These are phyloP conservation scores for Hydnomerulius pinastri DNA, from an alignment of 768 basidiomycete genomes.

Conservation along the genomic window DNA sequence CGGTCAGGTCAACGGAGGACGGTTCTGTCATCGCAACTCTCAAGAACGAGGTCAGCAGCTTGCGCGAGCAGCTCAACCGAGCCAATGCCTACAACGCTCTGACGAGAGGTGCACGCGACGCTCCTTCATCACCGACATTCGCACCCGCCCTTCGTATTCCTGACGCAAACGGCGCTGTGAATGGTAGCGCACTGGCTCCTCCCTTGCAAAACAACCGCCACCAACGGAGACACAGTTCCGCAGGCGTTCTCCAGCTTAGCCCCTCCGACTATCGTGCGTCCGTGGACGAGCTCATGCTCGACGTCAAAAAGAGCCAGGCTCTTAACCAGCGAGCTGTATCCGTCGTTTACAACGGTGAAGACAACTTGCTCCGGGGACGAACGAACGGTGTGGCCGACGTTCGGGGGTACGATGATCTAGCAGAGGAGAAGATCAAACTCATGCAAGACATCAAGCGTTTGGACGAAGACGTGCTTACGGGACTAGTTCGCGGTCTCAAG, in stretches of 20 bases:
- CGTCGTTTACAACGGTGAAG: conserved; percentile 84
- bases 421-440: conserved; percentile 92
- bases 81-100: conserved; percentile 90
- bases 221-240: conserved; percentile 84
- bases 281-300: conserved; percentile 75
- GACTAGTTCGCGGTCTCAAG: conserved; percentile 88
- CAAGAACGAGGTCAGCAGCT: conserved; percentile 87
- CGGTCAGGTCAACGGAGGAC: conserved; percentile 76
- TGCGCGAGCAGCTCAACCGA: conserved; percentile 94
- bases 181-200: conserved; percentile 44
- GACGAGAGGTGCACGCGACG: conserved; percentile 73
- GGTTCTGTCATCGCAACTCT: conserved; percentile 83
- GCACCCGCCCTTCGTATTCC: conserved; percentile 70
- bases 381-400: conserved; percentile 71
- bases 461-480: conserved; percentile 92
- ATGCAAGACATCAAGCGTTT: conserved; percentile 89
- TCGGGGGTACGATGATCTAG: conserved; percentile 79
- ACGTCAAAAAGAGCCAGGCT: conserved; percentile 69
- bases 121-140: conserved; percentile 84
- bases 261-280: conserved; percentile 70
- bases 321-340: conserved; percentile 84
- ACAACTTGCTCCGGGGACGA: conserved; percentile 66
- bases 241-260: conserved; percentile 68
- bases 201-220: conserved; percentile 51
- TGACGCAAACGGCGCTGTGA: conserved; percentile 42